Evolutionary conservation across 2,329 filamentous ascomycete species (phyloP).

Genomic region (Colletotrichum caudatum): DNA sequence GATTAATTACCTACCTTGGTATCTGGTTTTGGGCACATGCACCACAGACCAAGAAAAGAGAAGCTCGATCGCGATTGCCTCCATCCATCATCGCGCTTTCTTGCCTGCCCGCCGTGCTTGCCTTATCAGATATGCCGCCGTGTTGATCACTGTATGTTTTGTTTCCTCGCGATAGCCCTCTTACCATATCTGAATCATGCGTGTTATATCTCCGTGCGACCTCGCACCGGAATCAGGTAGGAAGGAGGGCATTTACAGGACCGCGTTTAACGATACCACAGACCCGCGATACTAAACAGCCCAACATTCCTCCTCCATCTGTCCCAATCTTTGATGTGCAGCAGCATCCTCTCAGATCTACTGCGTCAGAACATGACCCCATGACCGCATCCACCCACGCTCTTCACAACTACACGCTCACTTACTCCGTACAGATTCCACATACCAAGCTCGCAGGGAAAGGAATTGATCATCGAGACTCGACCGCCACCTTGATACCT

Average conservation of each 20-base stretch:
- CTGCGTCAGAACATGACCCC: not conserved
- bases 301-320: slow-evolving; percentile 17
- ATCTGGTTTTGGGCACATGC: not conserved
- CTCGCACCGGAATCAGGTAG: not conserved
- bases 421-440: not conserved
- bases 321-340: not conserved
- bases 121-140: not conserved
- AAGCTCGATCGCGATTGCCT: not conserved
- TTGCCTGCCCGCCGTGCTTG: not conserved
- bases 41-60: not conserved
- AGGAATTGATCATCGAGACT: not conserved
- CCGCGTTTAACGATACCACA: not conserved
- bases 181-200: not conserved
- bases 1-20: not conserved
- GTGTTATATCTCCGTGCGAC: slow-evolving; percentile 1
- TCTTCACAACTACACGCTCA: not conserved
- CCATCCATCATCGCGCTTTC: not conserved
- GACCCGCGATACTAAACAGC: not conserved
- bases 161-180: not conserved
- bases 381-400: not conserved
- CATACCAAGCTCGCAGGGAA: not conserved
- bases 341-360: not conserved
- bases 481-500: not conserved
- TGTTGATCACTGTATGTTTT: slow-evolving; percentile 10
- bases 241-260: slow-evolving; percentile 11